Percentiles rank a stretch among this genome's conserved stretches.
phyloP scores from a whole-genome alignment of 306 rosid genomes.

The Astragalus membranaceus region DNA sequence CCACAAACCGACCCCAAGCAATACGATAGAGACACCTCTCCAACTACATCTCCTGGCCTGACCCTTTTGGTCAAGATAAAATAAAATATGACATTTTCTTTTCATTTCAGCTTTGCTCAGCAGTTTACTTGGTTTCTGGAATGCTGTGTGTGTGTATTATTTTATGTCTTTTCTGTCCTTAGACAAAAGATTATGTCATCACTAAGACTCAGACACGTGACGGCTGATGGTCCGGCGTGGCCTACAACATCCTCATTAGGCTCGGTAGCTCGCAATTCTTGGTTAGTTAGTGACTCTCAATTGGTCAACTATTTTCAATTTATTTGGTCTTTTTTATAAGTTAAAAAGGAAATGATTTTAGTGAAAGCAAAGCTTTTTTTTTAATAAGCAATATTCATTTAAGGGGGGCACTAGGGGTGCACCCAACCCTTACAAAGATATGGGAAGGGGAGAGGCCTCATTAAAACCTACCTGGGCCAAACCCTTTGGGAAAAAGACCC shows the following conservation, averaged over 20 bases:
- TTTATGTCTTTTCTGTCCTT: background rate
- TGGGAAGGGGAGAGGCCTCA: no score
- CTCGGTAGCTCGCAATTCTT: background rate
- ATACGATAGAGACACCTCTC: constrained; percentile 72
- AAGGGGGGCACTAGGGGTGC: no score
- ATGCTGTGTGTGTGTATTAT: background rate
- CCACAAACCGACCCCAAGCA: constrained; percentile 58
- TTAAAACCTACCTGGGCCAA: no score
- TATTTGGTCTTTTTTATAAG: no score
- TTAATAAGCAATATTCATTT: no score
- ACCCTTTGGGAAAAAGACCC: no score
- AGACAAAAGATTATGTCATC: background rate
- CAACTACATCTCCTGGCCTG: constrained; percentile 34
- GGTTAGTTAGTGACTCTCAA: background rate
- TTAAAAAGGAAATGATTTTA: no score
- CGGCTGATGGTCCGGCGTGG: constrained; percentile 56
- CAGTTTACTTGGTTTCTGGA: background rate
- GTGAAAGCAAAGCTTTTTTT: no score
- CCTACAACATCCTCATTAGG: constrained; percentile 38
- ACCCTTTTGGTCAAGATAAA: background rate
- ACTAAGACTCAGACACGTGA: constrained; percentile 26
- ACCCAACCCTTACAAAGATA: no score
- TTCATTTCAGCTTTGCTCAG: background rate
- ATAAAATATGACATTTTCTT: background rate
- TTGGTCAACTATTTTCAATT: background rate